phyloP scores from a whole-genome alignment of 2,329 filamentous ascomycete species.

The Teratosphaeria nubilosa region DNA sequence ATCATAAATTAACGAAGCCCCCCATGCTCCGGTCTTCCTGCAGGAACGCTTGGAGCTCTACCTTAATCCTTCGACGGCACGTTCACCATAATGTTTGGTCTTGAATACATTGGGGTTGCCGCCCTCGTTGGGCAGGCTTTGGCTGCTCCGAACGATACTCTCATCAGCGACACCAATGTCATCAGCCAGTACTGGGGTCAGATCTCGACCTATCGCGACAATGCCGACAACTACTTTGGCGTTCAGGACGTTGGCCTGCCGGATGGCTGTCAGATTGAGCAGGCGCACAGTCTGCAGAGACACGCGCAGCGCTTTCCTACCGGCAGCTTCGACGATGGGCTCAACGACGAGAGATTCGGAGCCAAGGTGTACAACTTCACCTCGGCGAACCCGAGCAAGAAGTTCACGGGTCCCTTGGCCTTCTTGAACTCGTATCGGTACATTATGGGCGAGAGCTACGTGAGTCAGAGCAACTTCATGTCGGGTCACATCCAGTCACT shows the following conservation, averaged over 20 bases:
- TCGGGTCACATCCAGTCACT: neutral
- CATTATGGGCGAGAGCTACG: slow-evolving; percentile 31
- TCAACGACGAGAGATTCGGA: slow-evolving; percentile 40
- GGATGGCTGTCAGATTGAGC: slow-evolving; percentile 46
- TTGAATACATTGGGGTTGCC: neutral
- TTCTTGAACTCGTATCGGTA: slow-evolving; percentile 47
- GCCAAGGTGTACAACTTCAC: slow-evolving; percentile 40
- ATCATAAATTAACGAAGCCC: neutral
- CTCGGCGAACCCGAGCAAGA: slow-evolving; percentile 22
- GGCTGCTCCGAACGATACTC: neutral
- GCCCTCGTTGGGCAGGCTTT: slow-evolving; percentile 1
- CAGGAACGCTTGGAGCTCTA: neutral
- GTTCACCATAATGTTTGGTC: neutral
- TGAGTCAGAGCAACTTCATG: neutral
- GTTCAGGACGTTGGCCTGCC: slow-evolving; percentile 40
- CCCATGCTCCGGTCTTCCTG: neutral
- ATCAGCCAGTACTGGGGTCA: slow-evolving; percentile 35
- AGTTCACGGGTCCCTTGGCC: slow-evolving; percentile 38
- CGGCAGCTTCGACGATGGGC: slow-evolving; percentile 37
- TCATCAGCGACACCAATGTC: slow-evolving; percentile 5
- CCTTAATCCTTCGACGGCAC: neutral
- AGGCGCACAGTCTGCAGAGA: slow-evolving; percentile 45
- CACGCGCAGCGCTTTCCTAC: slow-evolving; percentile 47
- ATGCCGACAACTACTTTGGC: slow-evolving; percentile 37
- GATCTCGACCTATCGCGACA: slow-evolving; percentile 39